These are phyloP conservation scores for Juglanconis juglandina DNA, from an alignment of 2,329 filamentous ascomycete genomes.

Conservation along the genomic window DNA sequence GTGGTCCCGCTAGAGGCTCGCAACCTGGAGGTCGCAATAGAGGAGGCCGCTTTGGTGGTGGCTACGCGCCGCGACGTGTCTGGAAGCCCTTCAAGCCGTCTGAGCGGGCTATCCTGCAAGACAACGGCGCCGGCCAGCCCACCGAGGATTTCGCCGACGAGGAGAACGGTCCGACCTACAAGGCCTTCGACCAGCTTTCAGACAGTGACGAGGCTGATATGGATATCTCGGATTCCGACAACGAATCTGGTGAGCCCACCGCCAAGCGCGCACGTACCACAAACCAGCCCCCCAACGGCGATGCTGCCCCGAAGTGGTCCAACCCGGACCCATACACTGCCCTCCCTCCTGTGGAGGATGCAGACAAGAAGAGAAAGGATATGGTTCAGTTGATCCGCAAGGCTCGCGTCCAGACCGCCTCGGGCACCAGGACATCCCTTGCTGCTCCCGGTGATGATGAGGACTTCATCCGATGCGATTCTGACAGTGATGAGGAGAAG, in stretches of 20 bases:
- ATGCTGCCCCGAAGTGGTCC: constrained; percentile 74
- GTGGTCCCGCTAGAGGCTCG: constrained; percentile 7
- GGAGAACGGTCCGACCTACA: constrained; percentile 48
- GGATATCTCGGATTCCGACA: constrained; percentile 55
- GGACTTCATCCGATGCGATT: constrained; percentile 87
- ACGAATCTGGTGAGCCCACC: constrained; percentile 36
- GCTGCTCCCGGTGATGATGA: constrained; percentile 55
- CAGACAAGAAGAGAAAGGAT: constrained; percentile 70
- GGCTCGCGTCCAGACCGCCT: constrained; percentile 63
- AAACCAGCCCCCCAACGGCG: constrained; percentile 33
- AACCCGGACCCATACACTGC: constrained; percentile 93
- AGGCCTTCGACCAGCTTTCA: constrained; percentile 54
- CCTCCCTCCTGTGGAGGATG: constrained; percentile 70
- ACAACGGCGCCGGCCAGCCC: constrained; percentile 37
- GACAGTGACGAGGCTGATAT: constrained; percentile 63
- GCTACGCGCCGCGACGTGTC: constrained; percentile 1
- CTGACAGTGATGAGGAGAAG: constrained; percentile 50
- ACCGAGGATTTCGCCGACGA: constrained; percentile 46
- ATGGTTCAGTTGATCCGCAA: constrained; percentile 91
- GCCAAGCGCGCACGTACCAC: constrained; percentile 39
- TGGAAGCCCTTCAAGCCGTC: constrained; percentile 35
- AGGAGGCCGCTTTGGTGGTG: constrained; percentile 8
- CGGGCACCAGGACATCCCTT: constrained; percentile 32
- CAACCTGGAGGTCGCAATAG: background rate
- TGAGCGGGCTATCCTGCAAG: constrained; percentile 48